phyloP scores from a whole-genome alignment of 176 grass and related monocot genomes.

The Oryza officinalis region DNA sequence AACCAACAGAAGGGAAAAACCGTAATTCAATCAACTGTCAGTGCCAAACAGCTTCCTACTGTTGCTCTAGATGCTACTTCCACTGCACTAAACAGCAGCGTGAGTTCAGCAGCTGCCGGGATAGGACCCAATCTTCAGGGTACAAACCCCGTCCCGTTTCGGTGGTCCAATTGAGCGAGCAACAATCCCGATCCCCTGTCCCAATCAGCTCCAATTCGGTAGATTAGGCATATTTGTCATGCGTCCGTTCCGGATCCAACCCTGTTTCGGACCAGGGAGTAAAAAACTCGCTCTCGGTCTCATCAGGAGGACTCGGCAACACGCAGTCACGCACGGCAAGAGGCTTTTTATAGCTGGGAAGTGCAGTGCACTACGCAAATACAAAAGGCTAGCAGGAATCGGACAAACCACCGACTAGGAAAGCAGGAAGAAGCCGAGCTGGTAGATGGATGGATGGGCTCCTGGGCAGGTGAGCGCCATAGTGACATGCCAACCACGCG shows the following conservation, averaged over 20 bases:
- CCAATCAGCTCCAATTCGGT: conserved; percentile 28
- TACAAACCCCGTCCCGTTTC: background rate
- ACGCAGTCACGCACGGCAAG: background rate
- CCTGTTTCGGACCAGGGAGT: background rate
- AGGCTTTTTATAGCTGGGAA: background rate
- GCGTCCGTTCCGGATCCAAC: conserved; percentile 18
- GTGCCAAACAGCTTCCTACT: background rate
- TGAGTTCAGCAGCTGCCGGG: background rate
- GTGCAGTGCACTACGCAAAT: conserved; percentile 24
- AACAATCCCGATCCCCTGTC: conserved; percentile 18
- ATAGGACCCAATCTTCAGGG: too few relatives aligned
- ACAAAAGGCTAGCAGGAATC: conserved; percentile 1
- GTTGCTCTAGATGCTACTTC: background rate
- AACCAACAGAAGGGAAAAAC: background rate
- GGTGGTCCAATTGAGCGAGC: background rate
- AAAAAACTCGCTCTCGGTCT: background rate
- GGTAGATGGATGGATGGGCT: background rate
- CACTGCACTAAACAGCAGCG: background rate
- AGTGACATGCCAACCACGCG: conserved; percentile 42
- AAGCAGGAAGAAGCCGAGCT: background rate
- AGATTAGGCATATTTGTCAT: conserved; percentile 27
- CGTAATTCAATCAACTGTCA: background rate
- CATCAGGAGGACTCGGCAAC: background rate
- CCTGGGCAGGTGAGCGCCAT: conserved; percentile 22
- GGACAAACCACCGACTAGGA: conserved; percentile 23